phyloP scores from a whole-genome alignment of 1,139 yeast species.

The Diutina ranongensis region DNA sequence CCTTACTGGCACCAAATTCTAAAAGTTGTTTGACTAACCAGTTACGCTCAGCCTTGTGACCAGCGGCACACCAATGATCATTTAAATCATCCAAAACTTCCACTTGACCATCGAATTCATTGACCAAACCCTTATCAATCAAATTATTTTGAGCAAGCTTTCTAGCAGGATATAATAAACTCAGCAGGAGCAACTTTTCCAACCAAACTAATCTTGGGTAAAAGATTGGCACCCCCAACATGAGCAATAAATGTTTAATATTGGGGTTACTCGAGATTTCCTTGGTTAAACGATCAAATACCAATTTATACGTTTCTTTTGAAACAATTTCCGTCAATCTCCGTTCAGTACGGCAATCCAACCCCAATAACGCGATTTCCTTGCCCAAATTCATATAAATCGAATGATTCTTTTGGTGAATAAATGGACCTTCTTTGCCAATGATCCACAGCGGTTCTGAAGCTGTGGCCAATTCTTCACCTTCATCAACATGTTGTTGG shows the following conservation, averaged over 20 bases:
- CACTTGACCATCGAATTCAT: slow-evolving; percentile 84
- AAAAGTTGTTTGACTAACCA: slow-evolving; percentile 42
- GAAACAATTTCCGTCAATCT: slow-evolving; percentile 48
- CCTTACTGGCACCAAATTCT: slow-evolving; percentile 49
- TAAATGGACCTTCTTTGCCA: slow-evolving; percentile 47
- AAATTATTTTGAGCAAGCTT: slow-evolving; percentile 60
- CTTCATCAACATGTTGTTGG: slow-evolving; percentile 66
- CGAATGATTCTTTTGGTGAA: slow-evolving; percentile 54
- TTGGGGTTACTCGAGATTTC: slow-evolving; percentile 43
- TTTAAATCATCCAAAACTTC: slow-evolving; percentile 87
- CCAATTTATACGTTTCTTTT: slow-evolving; percentile 39
- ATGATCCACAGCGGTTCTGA: slow-evolving; percentile 51
- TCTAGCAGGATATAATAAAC: slow-evolving; percentile 52
- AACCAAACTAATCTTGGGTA: slow-evolving; percentile 91
- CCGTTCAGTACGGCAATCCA: slow-evolving; percentile 92
- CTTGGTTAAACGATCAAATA: slow-evolving; percentile 46
- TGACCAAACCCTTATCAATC: slow-evolving; percentile 58
- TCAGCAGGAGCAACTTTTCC: slow-evolving; percentile 59
- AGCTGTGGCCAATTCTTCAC: slow-evolving; percentile 23
- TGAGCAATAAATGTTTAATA: slow-evolving; percentile 63
- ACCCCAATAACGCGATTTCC: slow-evolving; percentile 58
- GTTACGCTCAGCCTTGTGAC: slow-evolving; percentile 75
- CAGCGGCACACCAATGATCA: slow-evolving; percentile 91
- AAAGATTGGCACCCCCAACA: slow-evolving; percentile 90
- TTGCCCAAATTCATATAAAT: slow-evolving; percentile 64